These are phyloP conservation scores for Lepraria neglecta DNA, from an alignment of 495 filamentous ascomycete genomes.

Conservation along the genomic window DNA sequence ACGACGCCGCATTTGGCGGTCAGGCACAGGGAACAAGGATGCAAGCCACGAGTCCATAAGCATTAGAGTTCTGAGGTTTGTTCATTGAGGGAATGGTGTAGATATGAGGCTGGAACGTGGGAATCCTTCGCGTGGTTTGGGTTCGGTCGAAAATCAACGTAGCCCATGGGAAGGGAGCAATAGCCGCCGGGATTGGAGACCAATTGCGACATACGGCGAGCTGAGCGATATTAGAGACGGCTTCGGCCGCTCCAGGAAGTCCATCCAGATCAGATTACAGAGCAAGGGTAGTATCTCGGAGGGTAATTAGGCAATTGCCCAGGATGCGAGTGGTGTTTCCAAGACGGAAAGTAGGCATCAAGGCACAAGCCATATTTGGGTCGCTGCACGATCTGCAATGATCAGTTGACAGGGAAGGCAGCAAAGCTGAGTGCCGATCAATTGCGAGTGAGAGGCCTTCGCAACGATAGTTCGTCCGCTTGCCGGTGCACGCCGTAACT, in stretches of 20 bases:
- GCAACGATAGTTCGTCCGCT: not conserved
- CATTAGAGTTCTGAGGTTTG: not conserved
- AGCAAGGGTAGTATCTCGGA: not conserved
- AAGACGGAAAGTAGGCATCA: not conserved
- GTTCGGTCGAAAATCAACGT: not conserved
- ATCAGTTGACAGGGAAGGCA: conserved; percentile 1
- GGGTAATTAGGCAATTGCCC: not conserved
- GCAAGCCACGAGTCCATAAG: not conserved
- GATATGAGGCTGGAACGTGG: conserved; percentile 8
- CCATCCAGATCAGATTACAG: conserved; percentile 8
- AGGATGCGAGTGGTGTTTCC: not conserved
- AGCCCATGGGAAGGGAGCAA: not conserved
- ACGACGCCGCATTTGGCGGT: conserved; percentile 8
- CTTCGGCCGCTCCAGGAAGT: not conserved
- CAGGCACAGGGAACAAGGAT: not conserved
- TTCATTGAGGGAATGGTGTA: not conserved
- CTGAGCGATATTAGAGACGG: conserved; percentile 8
- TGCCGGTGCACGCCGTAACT: not conserved
- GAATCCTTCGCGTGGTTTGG: not conserved
- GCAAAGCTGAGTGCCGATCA: conserved; percentile 11
- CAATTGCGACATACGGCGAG: conserved; percentile 8
- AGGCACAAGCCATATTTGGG: not conserved
- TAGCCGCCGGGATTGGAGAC: conserved; percentile 9
- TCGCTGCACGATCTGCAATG: conserved; percentile 1
- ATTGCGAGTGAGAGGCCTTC: not conserved